phyloP scores from a whole-genome alignment of 305 asterid genomes.

The Solanum hybrid region DNA sequence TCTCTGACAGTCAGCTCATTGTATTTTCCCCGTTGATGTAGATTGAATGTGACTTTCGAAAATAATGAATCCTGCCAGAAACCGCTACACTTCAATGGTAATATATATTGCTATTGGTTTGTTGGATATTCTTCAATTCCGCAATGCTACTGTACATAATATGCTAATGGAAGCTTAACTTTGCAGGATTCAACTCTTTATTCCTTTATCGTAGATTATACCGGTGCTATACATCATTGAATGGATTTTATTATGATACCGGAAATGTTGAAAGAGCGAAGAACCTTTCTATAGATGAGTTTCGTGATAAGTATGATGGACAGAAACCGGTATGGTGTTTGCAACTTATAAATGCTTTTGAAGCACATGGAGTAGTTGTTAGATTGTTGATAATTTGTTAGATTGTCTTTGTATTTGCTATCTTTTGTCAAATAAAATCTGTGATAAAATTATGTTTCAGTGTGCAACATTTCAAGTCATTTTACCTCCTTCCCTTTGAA shows the following conservation, averaged over 20 bases:
- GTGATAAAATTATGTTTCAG: background rate
- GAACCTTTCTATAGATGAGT: constrained; percentile 56
- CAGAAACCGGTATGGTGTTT: constrained; percentile 57
- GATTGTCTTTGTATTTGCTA: background rate
- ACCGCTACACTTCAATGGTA: constrained; percentile 68
- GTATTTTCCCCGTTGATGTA: constrained; percentile 15
- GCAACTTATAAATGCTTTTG: constrained; percentile 5
- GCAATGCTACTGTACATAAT: constrained; percentile 10
- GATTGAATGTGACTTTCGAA: constrained; percentile 47
- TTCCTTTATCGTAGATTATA: constrained; percentile 80
- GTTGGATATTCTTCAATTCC: background rate
- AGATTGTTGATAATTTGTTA: background rate
- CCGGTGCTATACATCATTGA: constrained; percentile 76
- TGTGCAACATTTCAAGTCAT: background rate
- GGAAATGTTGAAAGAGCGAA: constrained; percentile 78
- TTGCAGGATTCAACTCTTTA: constrained; percentile 75
- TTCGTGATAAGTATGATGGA: constrained; percentile 55
- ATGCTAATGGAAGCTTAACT: constrained; percentile 16
- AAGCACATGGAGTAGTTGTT: background rate
- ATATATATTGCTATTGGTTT: constrained; percentile 7
- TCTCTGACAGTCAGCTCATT: constrained; percentile 14
- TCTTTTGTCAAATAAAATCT: background rate
- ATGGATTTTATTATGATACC: constrained; percentile 66
- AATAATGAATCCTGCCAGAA: constrained; percentile 27
- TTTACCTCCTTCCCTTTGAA: background rate